phyloP scores from a whole-genome alignment of 768 basidiomycete genomes.

The Clavaria fumosa region DNA sequence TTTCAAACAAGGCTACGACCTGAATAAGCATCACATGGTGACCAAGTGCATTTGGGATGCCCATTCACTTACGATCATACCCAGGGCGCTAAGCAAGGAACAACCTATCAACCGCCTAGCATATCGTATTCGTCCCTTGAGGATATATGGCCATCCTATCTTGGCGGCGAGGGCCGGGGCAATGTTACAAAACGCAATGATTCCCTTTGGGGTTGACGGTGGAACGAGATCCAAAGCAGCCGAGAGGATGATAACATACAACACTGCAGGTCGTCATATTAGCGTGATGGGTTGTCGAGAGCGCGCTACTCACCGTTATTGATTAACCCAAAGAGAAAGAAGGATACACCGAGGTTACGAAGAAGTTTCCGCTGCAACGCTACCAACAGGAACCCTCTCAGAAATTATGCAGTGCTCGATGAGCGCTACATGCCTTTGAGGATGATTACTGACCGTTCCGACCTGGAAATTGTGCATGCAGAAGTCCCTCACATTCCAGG shows the following conservation, averaged over 20 bases:
- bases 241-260: slow-evolving; percentile 93
- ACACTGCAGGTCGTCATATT: slow-evolving; percentile 30
- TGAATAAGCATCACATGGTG: slow-evolving; percentile 17
- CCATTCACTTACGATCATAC: slow-evolving; percentile 63
- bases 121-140: slow-evolving; percentile 80
- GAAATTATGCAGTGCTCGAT: too few species aligned
- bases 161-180: slow-evolving; percentile 77
- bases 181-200: slow-evolving; percentile 93
- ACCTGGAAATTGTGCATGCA: too few species aligned
- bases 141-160: slow-evolving; percentile 80
- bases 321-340: slow-evolving; percentile 84
- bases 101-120: slow-evolving; percentile 59
- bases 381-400: neutral
- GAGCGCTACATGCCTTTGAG: too few species aligned
- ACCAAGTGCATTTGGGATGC: too few species aligned
- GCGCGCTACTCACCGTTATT: slow-evolving; percentile 56
- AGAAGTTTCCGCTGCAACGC: slow-evolving; percentile 16
- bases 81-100: slow-evolving; percentile 54
- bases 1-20: slow-evolving; percentile 65
- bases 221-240: slow-evolving; percentile 92
- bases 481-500: too few species aligned
- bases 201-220: slow-evolving; percentile 82
- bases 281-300: slow-evolving; percentile 3
- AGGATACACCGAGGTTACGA: slow-evolving; percentile 39
- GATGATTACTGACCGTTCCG: too few species aligned